Evolutionary conservation across 768 basidiomycete genomes (phyloP), one percentile per base, ranked within the genome.

Genomic region (Boletus speciosus): DNA sequence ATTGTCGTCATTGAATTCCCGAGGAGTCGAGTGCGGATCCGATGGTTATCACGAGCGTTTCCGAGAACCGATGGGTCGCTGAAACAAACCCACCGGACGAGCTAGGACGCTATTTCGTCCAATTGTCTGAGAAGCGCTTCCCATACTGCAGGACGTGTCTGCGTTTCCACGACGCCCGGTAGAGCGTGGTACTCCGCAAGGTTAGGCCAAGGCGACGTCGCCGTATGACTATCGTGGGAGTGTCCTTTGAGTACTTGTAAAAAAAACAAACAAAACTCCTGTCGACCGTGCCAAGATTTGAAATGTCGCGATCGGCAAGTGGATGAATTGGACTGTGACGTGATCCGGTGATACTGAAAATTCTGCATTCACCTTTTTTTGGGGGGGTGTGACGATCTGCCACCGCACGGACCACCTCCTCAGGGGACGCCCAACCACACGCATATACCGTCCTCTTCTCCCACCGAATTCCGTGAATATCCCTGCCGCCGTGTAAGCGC

Each of bases 271-370:
- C n/a, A 44, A 45, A 32, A 37, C 47, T 37, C 47, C 35, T 48
- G 35, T 47, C 21, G 45, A 46, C 45, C 32, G 35, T 9, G 45
- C 46, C 46, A 34, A 45, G 47, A 52, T 56, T 65, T 57, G 47
- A 43, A 66, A 63, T 60, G 52, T 63, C 57, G 51, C 60, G 67
- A 71, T 71, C 69, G 67, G 65, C 62, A 61, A 54, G 49, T 63
- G 57, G 57, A 46, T 66, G 58, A 62, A 63, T 71, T 57, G 55
- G 59, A 31, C 38, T 19, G 58, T 71, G 66, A 68, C 68, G 70
- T 70, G 68, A 70, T 68, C 66, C 66, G 66, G 60, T 66, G 61
- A 52, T 57, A 46, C 52, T 43, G 31, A 10, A 32, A 32, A 29
- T 47, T 54, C 31, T 44, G 35, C 34, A 45, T 40, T 34, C 46